Conservation (phyloP, 2,329 filamentous ascomycete genomes). For the Daldinia eschscholtzii region DNA sequence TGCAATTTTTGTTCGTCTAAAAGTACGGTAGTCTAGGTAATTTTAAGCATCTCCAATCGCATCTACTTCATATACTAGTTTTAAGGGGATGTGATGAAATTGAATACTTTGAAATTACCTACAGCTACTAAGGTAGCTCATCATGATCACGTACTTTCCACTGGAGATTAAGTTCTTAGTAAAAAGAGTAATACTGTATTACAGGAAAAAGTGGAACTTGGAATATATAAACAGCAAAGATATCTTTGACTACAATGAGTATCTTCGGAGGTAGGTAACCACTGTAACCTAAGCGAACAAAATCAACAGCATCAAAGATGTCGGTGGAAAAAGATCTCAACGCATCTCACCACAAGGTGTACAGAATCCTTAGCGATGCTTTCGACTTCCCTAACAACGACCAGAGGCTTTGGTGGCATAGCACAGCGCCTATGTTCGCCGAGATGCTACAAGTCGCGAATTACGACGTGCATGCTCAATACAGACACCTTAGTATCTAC, state of each 20-base stretch:
- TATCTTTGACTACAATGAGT: background rate
- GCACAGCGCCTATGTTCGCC: slow-evolving; percentile 16
- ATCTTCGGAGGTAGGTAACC: background rate
- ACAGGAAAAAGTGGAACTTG: background rate
- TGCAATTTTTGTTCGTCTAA: background rate
- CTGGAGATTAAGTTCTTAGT: background rate
- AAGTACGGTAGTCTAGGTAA: background rate
- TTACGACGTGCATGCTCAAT: slow-evolving; percentile 14
- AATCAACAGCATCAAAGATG: background rate
- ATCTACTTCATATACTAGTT: background rate
- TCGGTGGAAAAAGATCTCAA: background rate
- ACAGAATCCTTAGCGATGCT: slow-evolving; percentile 12
- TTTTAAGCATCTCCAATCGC: too few species aligned
- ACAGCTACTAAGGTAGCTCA: background rate
- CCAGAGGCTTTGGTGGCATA: slow-evolving; percentile 19
- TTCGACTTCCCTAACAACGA: slow-evolving; percentile 12
- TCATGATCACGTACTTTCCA: background rate
- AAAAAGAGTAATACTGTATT: background rate
- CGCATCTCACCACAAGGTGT: slow-evolving; percentile 12
- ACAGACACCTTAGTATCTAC: slow-evolving; percentile 13
- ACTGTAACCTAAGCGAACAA: background rate
- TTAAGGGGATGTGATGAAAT: background rate
- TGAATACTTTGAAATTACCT: background rate
- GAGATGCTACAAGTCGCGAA: slow-evolving; percentile 12
- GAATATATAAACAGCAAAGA: background rate